phyloP scores from a whole-genome alignment of 441 rosid genomes.

The Pelargonium myrrhifolium region DNA sequence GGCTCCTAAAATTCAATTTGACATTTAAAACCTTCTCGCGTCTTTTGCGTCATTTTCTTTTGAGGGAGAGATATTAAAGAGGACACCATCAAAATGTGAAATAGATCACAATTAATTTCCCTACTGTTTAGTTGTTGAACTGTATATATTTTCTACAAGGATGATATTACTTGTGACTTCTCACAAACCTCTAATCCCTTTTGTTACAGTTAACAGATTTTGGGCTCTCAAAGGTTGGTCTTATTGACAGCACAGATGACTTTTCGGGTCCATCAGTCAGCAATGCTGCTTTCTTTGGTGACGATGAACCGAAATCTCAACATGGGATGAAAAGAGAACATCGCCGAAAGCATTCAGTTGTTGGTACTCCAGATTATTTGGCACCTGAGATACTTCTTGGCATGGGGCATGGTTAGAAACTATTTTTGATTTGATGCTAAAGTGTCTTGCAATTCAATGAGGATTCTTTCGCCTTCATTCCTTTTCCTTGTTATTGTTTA shows the following conservation, averaged over 20 bases:
- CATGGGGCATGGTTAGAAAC: constrained; percentile 80
- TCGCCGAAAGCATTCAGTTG: constrained; percentile 67
- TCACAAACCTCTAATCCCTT: constrained; percentile 20
- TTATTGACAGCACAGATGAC: constrained; percentile 93
- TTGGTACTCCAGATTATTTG: constrained; percentile 95
- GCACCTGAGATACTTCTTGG: constrained; percentile 99
- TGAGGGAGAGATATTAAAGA: no score
- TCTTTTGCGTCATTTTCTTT: no score
- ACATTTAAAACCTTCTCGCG: no score
- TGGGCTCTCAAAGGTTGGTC: constrained; percentile 98
- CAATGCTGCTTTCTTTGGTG: constrained; percentile 44
- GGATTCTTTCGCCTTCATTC: background rate
- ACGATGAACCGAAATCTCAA: constrained; percentile 44
- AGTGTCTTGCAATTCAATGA: constrained; percentile 1
- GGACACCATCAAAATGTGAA: no score
- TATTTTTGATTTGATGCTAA: constrained; percentile 10
- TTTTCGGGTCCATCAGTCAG: constrained; percentile 66
- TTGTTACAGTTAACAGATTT: constrained; percentile 96
- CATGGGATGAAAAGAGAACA: constrained; percentile 43
- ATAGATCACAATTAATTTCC: no score
- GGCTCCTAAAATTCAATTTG: no score
- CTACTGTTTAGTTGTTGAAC: no score
- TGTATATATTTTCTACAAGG: background rate
- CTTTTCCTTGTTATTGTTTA: background rate
- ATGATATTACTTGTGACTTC: background rate